phyloP scores from a whole-genome alignment of 129 eudicot genomes.

The Arctium minus region DNA sequence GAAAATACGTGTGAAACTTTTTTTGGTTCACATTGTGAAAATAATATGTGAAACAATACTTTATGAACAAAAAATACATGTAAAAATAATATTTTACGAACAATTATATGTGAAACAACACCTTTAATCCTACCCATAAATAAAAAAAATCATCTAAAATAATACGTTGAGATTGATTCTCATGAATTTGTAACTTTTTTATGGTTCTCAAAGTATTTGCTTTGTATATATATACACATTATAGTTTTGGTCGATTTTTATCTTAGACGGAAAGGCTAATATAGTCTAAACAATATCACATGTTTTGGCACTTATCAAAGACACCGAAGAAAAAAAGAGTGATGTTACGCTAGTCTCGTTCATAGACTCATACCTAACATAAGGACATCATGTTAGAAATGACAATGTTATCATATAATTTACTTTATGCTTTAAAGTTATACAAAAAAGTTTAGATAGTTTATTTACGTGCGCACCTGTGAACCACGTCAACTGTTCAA shows the following conservation, averaged over 20 bases:
- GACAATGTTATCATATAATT: not conserved
- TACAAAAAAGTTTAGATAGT: not conserved
- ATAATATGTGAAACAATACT: too few relatives aligned
- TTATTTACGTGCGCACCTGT: not conserved
- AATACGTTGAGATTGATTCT: too few relatives aligned
- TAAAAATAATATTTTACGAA: too few relatives aligned
- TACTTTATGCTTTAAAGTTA: not conserved
- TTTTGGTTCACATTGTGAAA: too few relatives aligned
- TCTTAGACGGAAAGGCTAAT: not conserved
- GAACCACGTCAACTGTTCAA: not conserved
- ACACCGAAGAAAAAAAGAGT: not conserved
- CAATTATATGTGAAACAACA: too few relatives aligned
- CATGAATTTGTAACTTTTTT: too few relatives aligned
- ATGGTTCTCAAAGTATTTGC: too few relatives aligned
- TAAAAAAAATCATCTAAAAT: too few relatives aligned
- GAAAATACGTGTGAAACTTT: too few relatives aligned
- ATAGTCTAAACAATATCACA: conserved; percentile 3
- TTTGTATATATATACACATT: too few relatives aligned
- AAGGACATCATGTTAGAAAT: not conserved
- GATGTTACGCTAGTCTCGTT: not conserved
- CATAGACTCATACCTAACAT: conserved; percentile 12
- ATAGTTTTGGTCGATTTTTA: not conserved
- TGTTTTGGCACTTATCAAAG: conserved; percentile 1
- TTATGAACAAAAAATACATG: too few relatives aligned
- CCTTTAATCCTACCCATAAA: too few relatives aligned